Base-by-base conservation (phyloP, 1,284 basidiomycete genomes). In the Trametes pubescens region DNA sequence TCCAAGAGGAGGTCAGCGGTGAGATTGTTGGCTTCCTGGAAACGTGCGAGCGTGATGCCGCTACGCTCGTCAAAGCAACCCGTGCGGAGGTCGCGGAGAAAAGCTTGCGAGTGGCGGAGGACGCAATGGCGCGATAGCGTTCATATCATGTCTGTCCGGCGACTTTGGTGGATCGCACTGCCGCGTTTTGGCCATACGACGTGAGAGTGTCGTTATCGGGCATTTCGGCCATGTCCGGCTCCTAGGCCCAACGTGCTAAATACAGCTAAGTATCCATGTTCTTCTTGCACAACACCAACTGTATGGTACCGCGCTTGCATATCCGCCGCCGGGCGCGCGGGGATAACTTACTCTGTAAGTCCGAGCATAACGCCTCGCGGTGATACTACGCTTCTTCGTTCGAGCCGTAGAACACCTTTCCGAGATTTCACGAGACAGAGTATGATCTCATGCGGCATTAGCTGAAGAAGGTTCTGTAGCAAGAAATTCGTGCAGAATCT, bases 181-280 rank as follows among this genome's bases (percentile, higher is more conserved):
- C 29, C 29, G 29, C 16, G 14, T 7, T 44, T 21, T 44, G 13
- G 18, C 34, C 44, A 57, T 57, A 48, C 34, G 34, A 48, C 55
- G 46, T 48, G 55, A 57, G 55, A 57, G 34, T 57, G 55, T 57
- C 37, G 55, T 37, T 44, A 48, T 57, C 44, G 46, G 21, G 22
- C 29, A 38, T 6, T 24, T 40, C 37, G 51, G 51, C 37, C 35
- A n/a, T 16, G 34, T 21, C 51, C 18, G 34, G 43, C 43, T 18
- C 8, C 2, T 47, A 10, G 10, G 44, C 2, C 5, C 26, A n/a
- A 26, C 29, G 44, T 47, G 21, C 44, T 47, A 49, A 24, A 49
- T 18, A 13, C 8, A 49, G 13, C 47, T 4, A 2, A n/a, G 43
- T 6, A 47, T 2, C 14, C 11, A 24, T 8, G n/a, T n/a, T 16